Conservation (phyloP, 176 grass and related monocot genomes). For the Chrysopogon serrulatus region DNA sequence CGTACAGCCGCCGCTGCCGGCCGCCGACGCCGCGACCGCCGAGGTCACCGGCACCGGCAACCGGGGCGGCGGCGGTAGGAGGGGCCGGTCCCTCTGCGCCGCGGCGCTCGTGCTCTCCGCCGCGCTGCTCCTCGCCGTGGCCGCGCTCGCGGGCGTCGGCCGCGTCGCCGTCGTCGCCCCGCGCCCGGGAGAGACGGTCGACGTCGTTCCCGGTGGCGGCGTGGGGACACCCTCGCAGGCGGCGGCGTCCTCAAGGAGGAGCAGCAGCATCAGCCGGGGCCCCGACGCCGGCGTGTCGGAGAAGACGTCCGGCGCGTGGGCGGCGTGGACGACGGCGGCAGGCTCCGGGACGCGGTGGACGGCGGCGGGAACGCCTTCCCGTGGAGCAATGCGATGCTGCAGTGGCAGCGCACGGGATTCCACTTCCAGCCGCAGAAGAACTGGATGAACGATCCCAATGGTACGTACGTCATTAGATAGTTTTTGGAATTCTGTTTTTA, state of each 20-base stretch:
- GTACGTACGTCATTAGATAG: no score
- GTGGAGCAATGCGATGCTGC: constrained; percentile 87
- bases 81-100: background rate
- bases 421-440: constrained; percentile 95
- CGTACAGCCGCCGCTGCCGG: constrained; percentile 31
- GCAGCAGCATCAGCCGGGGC: constrained; percentile 28
- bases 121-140: constrained; percentile 14
- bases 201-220: no score
- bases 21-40: background rate
- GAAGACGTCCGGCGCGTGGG: constrained; percentile 41
- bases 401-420: constrained; percentile 86
- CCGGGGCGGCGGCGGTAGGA: background rate
- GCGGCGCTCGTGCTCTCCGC: background rate
- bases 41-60: background rate
- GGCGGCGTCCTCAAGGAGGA: no score
- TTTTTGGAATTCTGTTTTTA: no score
- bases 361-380: constrained; percentile 35
- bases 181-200: background rate
- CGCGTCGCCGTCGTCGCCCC: background rate
- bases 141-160: constrained; percentile 6
- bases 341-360: background rate
- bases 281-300: constrained; percentile 62
- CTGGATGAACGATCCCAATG: constrained; percentile 88
- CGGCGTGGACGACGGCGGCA: background rate
- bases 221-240: no score